Conservation (phyloP, 176 grass and related monocot genomes). For the Oryza glumipatula region DNA sequence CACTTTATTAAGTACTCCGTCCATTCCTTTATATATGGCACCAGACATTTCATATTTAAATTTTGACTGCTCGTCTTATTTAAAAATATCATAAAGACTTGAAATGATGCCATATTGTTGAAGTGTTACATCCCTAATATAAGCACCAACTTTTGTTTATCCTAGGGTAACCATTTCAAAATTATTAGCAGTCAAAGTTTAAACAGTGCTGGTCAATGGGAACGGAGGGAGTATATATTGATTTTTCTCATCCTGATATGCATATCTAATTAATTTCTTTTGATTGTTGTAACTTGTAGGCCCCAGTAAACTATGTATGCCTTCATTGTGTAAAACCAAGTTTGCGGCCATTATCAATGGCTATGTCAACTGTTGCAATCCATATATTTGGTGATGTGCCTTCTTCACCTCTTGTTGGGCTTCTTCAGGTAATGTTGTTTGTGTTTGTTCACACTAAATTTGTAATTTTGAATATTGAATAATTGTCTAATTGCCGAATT, state of each 20-base stretch:
- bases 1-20: neutral
- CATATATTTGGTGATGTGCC: conserved; percentile 99
- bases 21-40: too few relatives aligned
- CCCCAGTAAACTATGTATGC: conserved; percentile 95
- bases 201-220: too few relatives aligned
- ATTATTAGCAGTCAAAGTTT: too few relatives aligned
- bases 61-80: too few relatives aligned
- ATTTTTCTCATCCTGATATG: conserved; percentile 1
- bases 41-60: too few relatives aligned
- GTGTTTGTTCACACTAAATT: conserved; percentile 4
- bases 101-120: too few relatives aligned
- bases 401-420: conserved; percentile 91
- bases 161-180: too few relatives aligned
- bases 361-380: conserved; percentile 96
- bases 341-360: conserved; percentile 93
- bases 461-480: neutral
- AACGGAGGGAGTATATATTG: neutral
- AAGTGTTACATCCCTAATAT: too few relatives aligned
- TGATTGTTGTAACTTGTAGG: conserved; percentile 57
- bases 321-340: conserved; percentile 87
- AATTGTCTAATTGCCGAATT: conserved; percentile 19
- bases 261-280: conserved; percentile 10
- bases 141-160: too few relatives aligned
- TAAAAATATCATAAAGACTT: too few relatives aligned
- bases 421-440: conserved; percentile 74